phyloP scores from a whole-genome alignment of 2,329 filamentous ascomycete genomes.

The Scytalidium sp. region DNA sequence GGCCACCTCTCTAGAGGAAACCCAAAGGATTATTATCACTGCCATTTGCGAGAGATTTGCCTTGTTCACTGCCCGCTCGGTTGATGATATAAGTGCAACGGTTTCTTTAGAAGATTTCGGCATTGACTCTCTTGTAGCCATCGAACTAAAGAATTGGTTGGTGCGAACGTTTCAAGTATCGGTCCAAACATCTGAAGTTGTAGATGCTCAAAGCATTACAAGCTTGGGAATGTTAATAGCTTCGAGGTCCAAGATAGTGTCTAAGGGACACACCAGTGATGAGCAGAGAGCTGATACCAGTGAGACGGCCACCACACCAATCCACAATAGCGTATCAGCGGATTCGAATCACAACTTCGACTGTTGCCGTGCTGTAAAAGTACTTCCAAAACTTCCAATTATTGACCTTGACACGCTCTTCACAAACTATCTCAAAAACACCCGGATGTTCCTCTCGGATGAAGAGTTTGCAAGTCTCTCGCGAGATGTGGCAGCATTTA shows the following conservation, averaged over 20 bases:
- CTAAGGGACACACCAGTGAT: constrained; percentile 1
- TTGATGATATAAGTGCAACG: constrained; percentile 12
- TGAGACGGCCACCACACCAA: not conserved
- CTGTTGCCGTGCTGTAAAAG: constrained; percentile 2
- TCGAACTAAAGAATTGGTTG: constrained; percentile 16
- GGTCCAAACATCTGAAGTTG: constrained; percentile 26
- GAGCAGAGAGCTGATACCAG: not conserved
- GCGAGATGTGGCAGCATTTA: constrained; percentile 6
- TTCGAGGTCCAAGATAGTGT: constrained; percentile 21
- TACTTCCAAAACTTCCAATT: constrained; percentile 10
- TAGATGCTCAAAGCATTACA: constrained; percentile 21
- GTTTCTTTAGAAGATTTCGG: constrained; percentile 18
- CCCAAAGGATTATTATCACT: constrained; percentile 13
- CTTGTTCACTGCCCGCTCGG: constrained; percentile 14
- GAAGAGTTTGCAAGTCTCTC: constrained; percentile 4
- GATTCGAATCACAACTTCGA: constrained; percentile 4
- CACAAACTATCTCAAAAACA: constrained; percentile 2
- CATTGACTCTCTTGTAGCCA: constrained; percentile 15
- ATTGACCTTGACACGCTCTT: constrained; percentile 9
- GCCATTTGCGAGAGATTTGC: constrained; percentile 19
- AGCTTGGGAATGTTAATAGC: constrained; percentile 22
- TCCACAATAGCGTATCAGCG: not conserved
- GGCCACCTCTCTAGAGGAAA: constrained; percentile 8
- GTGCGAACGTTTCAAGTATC: constrained; percentile 18
- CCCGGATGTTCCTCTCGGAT: constrained; percentile 1